Conservation (phyloP, 2,329 filamentous ascomycete genomes). For the Pseudogymnoascus sp. region DNA sequence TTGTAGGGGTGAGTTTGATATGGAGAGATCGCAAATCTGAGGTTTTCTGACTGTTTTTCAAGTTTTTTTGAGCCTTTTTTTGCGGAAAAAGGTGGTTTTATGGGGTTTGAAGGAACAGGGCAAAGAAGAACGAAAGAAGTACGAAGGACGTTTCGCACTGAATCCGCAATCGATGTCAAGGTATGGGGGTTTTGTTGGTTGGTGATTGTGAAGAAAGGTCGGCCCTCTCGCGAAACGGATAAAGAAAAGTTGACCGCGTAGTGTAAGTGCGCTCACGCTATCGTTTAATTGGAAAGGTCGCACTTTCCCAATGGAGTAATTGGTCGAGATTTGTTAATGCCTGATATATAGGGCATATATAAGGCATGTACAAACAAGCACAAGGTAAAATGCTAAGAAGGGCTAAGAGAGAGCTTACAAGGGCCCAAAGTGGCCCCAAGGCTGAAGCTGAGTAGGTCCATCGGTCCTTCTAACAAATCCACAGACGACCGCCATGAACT, state of each 20-base stretch:
- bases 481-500: background rate
- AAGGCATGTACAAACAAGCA: too few relatives aligned
- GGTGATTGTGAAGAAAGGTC: constrained; percentile 12
- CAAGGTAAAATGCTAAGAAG: background rate
- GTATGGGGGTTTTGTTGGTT: constrained; percentile 12
- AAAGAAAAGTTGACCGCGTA: constrained; percentile 12
- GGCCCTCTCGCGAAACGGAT: constrained; percentile 10
- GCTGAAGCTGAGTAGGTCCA: constrained; percentile 9
- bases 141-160: constrained; percentile 28
- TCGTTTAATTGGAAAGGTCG: constrained; percentile 8
- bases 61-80: constrained; percentile 32
- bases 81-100: constrained; percentile 25
- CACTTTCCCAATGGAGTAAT: constrained; percentile 7
- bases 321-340: background rate
- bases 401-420: too few relatives aligned
- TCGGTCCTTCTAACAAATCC: background rate
- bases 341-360: background rate
- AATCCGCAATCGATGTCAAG: constrained; percentile 23
- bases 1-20: constrained; percentile 19
- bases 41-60: constrained; percentile 29
- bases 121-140: constrained; percentile 32
- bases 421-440: background rate
- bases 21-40: constrained; percentile 24
- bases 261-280: constrained; percentile 2
- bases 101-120: constrained; percentile 24